Evolutionary conservation across 345 rosid species (phyloP).

Genomic region (Excoecaria cochinchinensis): DNA sequence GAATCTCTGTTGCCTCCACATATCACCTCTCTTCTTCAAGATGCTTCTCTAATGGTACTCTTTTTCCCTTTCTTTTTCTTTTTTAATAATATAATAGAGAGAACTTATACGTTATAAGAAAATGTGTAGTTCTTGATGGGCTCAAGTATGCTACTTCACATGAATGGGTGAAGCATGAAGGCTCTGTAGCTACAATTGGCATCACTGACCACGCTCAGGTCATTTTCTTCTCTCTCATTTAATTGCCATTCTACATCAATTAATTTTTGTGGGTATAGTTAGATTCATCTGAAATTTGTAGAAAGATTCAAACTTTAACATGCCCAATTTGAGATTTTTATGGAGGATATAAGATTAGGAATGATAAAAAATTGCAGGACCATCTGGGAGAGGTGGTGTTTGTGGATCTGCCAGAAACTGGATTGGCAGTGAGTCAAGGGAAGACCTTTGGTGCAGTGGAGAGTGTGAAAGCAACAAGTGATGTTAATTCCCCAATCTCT

Average conservation of each 20-base stretch:
- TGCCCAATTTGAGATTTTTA: too few species aligned
- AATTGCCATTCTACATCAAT: background rate
- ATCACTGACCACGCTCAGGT: slow-evolving; percentile 99
- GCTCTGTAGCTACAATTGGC: slow-evolving; percentile 76
- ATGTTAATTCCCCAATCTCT: slow-evolving; percentile 79
- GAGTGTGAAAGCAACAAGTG: slow-evolving; percentile 96
- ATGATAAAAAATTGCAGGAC: slow-evolving; percentile 38
- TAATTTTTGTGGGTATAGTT: too few species aligned
- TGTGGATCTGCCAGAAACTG: slow-evolving; percentile 76
- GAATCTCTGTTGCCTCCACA: slow-evolving; percentile 56
- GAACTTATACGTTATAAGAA: too few species aligned
- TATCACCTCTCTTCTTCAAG: slow-evolving; percentile 53
- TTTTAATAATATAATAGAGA: too few species aligned
- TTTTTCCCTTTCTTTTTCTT: background rate
- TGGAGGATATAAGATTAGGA: too few species aligned
- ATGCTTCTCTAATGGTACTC: slow-evolving; percentile 75
- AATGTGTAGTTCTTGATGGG: slow-evolving; percentile 72
- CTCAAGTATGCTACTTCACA: slow-evolving; percentile 87
- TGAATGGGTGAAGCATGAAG: slow-evolving; percentile 97
- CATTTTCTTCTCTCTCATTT: background rate
- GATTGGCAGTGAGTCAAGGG: slow-evolving; percentile 51
- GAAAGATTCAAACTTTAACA: too few species aligned
- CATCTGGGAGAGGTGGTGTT: slow-evolving; percentile 97
- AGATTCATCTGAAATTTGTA: too few species aligned
- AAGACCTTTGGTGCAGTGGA: slow-evolving; percentile 86